These are phyloP conservation scores for Clarireedia monteithiana DNA, from an alignment of 2,329 filamentous ascomycete genomes.

Conservation along the genomic window DNA sequence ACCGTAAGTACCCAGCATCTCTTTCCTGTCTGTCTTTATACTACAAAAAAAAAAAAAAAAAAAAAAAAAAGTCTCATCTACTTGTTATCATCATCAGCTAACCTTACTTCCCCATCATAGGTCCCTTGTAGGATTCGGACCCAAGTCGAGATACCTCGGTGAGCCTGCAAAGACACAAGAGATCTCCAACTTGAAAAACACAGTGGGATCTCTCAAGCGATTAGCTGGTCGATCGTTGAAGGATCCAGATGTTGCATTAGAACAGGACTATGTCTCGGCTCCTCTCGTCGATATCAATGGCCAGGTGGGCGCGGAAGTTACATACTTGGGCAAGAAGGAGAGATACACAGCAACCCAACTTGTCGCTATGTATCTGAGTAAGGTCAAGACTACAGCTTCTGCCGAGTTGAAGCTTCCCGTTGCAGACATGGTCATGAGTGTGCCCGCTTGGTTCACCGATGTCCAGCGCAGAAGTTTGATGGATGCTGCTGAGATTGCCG, in stretches of 20 bases:
- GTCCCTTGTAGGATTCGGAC: constrained; percentile 89
- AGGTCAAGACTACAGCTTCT: constrained; percentile 82
- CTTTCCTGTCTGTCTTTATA: background rate
- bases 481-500: constrained; percentile 88
- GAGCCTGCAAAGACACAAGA: constrained; percentile 97
- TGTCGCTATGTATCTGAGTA: constrained; percentile 90
- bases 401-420: constrained; percentile 86
- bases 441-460: constrained; percentile 96
- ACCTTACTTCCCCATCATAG: constrained; percentile 36
- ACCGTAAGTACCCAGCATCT: constrained; percentile 59
- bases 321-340: constrained; percentile 90
- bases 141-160: constrained; percentile 88
- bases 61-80: background rate
- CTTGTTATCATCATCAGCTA: constrained; percentile 11
- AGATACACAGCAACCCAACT: constrained; percentile 92
- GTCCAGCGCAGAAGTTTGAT: constrained; percentile 81
- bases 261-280: constrained; percentile 85
- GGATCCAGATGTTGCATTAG: constrained; percentile 88
- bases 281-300: constrained; percentile 84
- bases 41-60: too few species aligned
- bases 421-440: constrained; percentile 86
- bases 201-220: constrained; percentile 85
- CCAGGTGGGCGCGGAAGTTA: constrained; percentile 90
- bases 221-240: constrained; percentile 78
- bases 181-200: constrained; percentile 99